phyloP scores from a whole-genome alignment of 140 eudicot species.

The Flaveria floridana region DNA sequence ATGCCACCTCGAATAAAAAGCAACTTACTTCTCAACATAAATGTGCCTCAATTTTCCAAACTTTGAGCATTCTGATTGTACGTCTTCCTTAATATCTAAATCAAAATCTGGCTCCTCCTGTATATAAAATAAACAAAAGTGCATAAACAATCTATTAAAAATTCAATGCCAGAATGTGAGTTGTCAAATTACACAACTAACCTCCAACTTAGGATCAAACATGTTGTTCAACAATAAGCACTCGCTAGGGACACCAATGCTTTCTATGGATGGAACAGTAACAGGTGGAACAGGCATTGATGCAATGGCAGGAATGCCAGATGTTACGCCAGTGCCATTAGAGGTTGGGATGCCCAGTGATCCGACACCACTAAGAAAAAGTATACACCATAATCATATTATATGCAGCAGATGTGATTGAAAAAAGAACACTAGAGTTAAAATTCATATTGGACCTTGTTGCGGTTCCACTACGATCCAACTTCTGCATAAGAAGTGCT shows the following conservation, averaged over 20 bases:
- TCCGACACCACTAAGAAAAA: conserved; percentile 55
- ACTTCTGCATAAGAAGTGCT: conserved; percentile 83
- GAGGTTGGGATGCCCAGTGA: conserved; percentile 45
- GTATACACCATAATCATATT: not conserved
- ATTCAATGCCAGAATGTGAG: conserved; percentile 3
- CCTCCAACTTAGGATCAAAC: conserved; percentile 88
- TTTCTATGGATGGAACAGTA: conserved; percentile 55
- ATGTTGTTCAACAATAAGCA: conserved; percentile 80
- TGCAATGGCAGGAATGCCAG: conserved; percentile 39
- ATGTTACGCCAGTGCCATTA: conserved; percentile 38
- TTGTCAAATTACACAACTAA: conserved; percentile 21
- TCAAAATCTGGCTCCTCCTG: conserved; percentile 87
- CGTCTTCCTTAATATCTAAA: conserved; percentile 81
- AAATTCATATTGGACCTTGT: conserved; percentile 45
- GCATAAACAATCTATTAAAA: not conserved
- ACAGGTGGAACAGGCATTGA: conserved; percentile 53
- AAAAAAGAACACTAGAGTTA: conserved; percentile 1
- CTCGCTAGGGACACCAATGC: conserved; percentile 74
- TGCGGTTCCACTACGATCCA: conserved; percentile 81
- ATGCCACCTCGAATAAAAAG: not conserved
- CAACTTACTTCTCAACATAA: conserved; percentile 71
- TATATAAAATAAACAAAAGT: not conserved
- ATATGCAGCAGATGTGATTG: not conserved
- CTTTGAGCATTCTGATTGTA: conserved; percentile 70
- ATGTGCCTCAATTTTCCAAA: conserved; percentile 69